Evolutionary conservation across 495 filamentous ascomycete genomes (phyloP).

Genomic region (Xylaria grammica): DNA sequence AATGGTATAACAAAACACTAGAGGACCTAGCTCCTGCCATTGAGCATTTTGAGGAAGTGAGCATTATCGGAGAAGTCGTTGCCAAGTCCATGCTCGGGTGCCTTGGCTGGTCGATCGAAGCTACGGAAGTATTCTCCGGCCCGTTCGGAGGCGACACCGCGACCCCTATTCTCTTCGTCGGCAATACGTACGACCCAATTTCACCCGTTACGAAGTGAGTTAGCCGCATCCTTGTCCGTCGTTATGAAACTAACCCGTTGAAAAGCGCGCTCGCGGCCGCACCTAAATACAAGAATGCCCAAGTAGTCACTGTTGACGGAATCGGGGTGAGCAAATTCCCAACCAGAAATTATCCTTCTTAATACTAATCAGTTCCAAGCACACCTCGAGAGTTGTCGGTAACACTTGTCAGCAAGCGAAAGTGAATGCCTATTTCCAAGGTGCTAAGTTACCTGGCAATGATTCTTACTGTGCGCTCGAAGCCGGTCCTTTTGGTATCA

Average conservation of each 20-base stretch:
- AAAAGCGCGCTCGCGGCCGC: slow-evolving; percentile 5
- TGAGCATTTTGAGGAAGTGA: slow-evolving; percentile 8
- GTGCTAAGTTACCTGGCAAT: slow-evolving; percentile 6
- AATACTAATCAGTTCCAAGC: background rate
- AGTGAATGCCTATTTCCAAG: slow-evolving; percentile 7
- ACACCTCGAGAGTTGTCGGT: slow-evolving; percentile 3
- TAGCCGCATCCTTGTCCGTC: background rate
- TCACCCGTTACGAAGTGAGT: slow-evolving; percentile 10
- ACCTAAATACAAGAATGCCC: slow-evolving; percentile 4
- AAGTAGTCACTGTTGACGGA: slow-evolving; percentile 11
- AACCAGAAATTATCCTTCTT: background rate
- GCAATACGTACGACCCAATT: slow-evolving; percentile 62
- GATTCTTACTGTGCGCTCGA: slow-evolving; percentile 16
- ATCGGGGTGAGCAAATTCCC: background rate
- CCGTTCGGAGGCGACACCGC: slow-evolving; percentile 42
- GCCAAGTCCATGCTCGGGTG: slow-evolving; percentile 9
- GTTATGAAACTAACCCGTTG: background rate
- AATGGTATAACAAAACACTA: slow-evolving; percentile 13
- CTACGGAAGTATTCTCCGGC: background rate
- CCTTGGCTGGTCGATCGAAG: slow-evolving; percentile 16
- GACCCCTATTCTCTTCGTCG: slow-evolving; percentile 61
- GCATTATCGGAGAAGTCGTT: slow-evolving; percentile 11
- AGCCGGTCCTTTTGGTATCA: slow-evolving; percentile 5
- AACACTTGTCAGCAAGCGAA: slow-evolving; percentile 11
- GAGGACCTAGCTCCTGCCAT: slow-evolving; percentile 2